These are phyloP conservation scores for Rauvolfia tetraphylla DNA, from an alignment of 257 asterid genomes.

Conservation along the genomic window DNA sequence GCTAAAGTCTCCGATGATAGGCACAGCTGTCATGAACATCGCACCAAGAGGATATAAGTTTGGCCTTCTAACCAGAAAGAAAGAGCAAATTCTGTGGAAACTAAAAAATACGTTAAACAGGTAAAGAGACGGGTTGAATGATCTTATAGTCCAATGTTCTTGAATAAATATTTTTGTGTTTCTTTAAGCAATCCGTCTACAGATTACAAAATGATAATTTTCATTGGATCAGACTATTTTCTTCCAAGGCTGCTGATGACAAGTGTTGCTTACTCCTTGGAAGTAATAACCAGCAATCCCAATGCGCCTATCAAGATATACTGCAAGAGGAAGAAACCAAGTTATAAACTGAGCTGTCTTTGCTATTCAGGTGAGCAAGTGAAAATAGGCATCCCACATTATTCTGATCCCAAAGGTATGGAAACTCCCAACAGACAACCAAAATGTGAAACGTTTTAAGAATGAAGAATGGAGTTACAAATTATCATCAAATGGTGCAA, in stretches of 20 bases:
- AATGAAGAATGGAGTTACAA: not conserved
- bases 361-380: not conserved
- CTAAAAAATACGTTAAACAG: not conserved
- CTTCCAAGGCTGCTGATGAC: not conserved
- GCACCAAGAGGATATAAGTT: too few relatives aligned
- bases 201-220: not conserved
- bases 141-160: not conserved
- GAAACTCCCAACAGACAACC: not conserved
- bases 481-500: not conserved
- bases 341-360: constrained; percentile 7
- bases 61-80: not conserved
- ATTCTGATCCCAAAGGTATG: not conserved
- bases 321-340: constrained; percentile 41
- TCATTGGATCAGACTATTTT: constrained; percentile 8
- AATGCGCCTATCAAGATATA: constrained; percentile 83
- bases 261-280: constrained; percentile 55
- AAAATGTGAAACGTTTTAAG: not conserved
- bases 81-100: not conserved
- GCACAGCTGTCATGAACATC: too few relatives aligned
- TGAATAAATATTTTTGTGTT: not conserved
- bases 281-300: constrained; percentile 90
- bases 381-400: not conserved
- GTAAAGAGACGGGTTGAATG: not conserved
- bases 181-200: not conserved
- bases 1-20: too few relatives aligned